Base-by-base conservation (phyloP, 208 protist genomes). In the Trypanosoma cruzi region DNA sequence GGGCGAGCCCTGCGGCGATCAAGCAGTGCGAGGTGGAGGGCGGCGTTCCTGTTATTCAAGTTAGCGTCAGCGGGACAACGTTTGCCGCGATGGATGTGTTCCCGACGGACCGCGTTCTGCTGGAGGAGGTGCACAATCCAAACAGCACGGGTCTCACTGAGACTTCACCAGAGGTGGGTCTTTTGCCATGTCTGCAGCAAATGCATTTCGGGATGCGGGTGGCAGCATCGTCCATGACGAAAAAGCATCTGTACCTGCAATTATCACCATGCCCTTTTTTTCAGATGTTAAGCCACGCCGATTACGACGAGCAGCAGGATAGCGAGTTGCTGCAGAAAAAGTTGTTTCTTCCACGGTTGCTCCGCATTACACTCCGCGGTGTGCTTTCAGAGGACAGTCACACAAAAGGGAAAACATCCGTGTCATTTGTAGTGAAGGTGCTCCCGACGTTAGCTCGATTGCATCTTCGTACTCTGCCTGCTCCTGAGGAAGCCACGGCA, bases 1-100 rank as follows among this genome's bases (percentile, higher is more conserved):
- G 70, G n/a, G 68, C 72, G 16, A 49, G 63, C 37, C 90, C 90
- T 2, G 60, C 77, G 10, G 56, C 69, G 26, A 68, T 96, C 49
- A 96, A 91, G 77, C 88, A 96, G 75, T 96, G 90, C 61, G 90
- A 94, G 76, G 76, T 96, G 42, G 90, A 96, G 75, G 85, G 86
- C n/a, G 79, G 73, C 50, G 44, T 91, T 42, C 90, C 90, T 58
- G 56, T 82, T 34, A 68, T 96, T 49, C 56, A 75, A 28, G 61
- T 95, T 14, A 83, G 84, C 68, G 64, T 95, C 37, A 78, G 60
- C 14, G 90, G 90, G 22, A 82, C 80, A 10, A 73, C 52, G 53
- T 90, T 90, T 44, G 66, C 66, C 3, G 58, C 6, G 11, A 8
- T 49, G 28, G 55, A 68, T 20, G 1, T 29, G 29, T 84, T 84